Evolutionary conservation across 2,329 filamentous ascomycete genomes (phyloP), one percentile per base, ranked within the genome.

Genomic region (Penicillium sp.): DNA sequence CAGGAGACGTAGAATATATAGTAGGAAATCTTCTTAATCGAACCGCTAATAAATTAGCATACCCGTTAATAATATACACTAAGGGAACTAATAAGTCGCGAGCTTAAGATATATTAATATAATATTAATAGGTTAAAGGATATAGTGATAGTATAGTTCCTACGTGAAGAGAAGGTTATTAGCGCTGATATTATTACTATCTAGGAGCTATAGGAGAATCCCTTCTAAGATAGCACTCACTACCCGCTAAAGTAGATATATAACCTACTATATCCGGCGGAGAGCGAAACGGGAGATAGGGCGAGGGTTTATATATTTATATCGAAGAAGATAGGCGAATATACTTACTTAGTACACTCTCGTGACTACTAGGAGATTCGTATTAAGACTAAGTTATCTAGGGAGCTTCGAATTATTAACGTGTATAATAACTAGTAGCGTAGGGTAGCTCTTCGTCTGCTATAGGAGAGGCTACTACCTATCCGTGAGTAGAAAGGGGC

Each of bases 191-290:
- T 56, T 12, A 56, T 60, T 2, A 53, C 58, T 2, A 56, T 60
- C 33, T 33, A 60, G 17, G 58, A 60, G 26, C 45, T 44, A 4
- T 56, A 35, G 58, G 44, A 42, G 1, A 60, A 56, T n/a, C 35
- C 35, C 1, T 60, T 24, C 35, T 33, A 37, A 3, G 50, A 55
- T 2, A 40, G 8, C 7, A 59, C 51, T 3, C 22, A 59, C 13
- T 33, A 59, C 22, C 51, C 50, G 1, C 24, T 42, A 1, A 54
- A 59, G 6, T 9, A 38, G 12, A 59, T 9, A 0, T 19, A 59
- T 6, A 22, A 59, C 3, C 33, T 59, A 0, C 9, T 59, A 2
- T 56, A 56, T 15, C 58, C 53, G 0, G 8, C 33, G 13, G 35
- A 6, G 7, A 22, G 37, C 6, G 5, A 38, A 13, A 38, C 15